Evolutionary conservation across 2,329 filamentous ascomycete genomes (phyloP).

Genomic region (Plenodomus biglobosus): DNA sequence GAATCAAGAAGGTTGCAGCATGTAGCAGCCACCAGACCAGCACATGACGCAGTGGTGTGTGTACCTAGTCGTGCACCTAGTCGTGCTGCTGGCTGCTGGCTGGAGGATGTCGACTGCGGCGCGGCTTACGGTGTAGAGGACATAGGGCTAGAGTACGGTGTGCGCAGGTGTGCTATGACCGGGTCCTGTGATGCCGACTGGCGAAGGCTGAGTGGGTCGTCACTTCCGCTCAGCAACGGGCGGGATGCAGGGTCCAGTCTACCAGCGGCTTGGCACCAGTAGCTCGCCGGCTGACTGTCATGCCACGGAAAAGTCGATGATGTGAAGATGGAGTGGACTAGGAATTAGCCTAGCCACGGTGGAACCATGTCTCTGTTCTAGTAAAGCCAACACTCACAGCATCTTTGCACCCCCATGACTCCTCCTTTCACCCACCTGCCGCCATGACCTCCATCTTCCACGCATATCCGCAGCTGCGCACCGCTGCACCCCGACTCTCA

Average conservation of each 20-base stretch:
- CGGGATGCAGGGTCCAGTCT: constrained; percentile 13
- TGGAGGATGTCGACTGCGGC: too few species aligned
- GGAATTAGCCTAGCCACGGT: background rate
- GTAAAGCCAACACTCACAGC: too few species aligned
- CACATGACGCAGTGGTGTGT: constrained; percentile 12
- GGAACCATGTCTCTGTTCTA: too few species aligned
- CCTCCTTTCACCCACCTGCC: constrained; percentile 2
- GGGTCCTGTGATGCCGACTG: constrained; percentile 16
- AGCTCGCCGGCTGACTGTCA: constrained; percentile 3
- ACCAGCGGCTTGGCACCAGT: constrained; percentile 3
- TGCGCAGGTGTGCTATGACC: too few species aligned
- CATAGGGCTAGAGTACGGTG: too few species aligned
- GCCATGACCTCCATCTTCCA: constrained; percentile 43
- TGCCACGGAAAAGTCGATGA: constrained; percentile 16
- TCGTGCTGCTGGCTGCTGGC: too few species aligned
- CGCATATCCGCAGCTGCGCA: constrained; percentile 42
- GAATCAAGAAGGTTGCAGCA: constrained; percentile 2
- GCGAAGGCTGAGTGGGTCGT: constrained; percentile 7
- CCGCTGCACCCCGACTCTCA: constrained; percentile 42
- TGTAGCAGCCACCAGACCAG: constrained; percentile 1
- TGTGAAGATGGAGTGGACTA: background rate
- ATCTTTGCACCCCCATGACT: too few species aligned
- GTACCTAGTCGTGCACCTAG: too few species aligned
- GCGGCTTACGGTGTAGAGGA: too few species aligned
- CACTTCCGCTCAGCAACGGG: constrained; percentile 13